Evolutionary conservation across 2,329 filamentous ascomycete genomes (phyloP).

Genomic region (Macrophomina tecta): DNA sequence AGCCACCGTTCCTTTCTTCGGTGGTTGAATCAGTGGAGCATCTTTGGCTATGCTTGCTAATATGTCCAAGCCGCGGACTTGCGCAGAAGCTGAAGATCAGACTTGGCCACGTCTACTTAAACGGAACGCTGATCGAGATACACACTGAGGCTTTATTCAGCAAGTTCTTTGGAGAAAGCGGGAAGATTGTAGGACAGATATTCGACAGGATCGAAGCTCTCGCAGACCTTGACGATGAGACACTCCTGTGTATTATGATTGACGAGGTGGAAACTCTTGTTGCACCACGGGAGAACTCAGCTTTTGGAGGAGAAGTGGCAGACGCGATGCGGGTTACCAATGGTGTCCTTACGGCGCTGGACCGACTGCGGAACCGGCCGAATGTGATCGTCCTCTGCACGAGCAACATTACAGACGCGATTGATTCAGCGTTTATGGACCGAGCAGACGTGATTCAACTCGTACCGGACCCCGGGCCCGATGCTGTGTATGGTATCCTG

Average conservation of each 20-base stretch:
- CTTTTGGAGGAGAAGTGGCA: slow-evolving; percentile 49
- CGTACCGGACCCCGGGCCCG: slow-evolving; percentile 48
- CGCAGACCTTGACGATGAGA: slow-evolving; percentile 34
- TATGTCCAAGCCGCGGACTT: slow-evolving; percentile 45
- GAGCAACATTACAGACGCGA: slow-evolving; percentile 53
- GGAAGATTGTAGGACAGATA: slow-evolving; percentile 50
- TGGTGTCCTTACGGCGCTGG: slow-evolving; percentile 56
- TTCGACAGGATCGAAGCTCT: slow-evolving; percentile 48
- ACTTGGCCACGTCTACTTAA: slow-evolving; percentile 44
- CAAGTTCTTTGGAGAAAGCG: slow-evolving; percentile 57
- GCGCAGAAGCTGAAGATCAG: slow-evolving; percentile 59
- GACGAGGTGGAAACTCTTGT: slow-evolving; percentile 59
- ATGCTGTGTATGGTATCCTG: slow-evolving; percentile 56
- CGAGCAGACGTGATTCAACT: slow-evolving; percentile 56
- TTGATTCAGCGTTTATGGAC: slow-evolving; percentile 58
- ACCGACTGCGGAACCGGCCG: slow-evolving; percentile 48
- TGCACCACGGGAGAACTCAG: slow-evolving; percentile 49
- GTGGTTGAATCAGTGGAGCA: background rate
- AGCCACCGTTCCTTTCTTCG: no score
- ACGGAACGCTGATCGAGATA: slow-evolving; percentile 51
- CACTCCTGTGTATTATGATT: slow-evolving; percentile 1
- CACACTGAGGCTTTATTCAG: slow-evolving; percentile 54
- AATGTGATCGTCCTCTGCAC: slow-evolving; percentile 59
- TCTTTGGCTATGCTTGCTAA: background rate
- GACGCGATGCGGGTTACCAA: slow-evolving; percentile 57